Evolutionary conservation across 2,329 filamentous ascomycete species (phyloP), one percentile per base, ranked within the genome.

Genomic region (Neurospora sp.): DNA sequence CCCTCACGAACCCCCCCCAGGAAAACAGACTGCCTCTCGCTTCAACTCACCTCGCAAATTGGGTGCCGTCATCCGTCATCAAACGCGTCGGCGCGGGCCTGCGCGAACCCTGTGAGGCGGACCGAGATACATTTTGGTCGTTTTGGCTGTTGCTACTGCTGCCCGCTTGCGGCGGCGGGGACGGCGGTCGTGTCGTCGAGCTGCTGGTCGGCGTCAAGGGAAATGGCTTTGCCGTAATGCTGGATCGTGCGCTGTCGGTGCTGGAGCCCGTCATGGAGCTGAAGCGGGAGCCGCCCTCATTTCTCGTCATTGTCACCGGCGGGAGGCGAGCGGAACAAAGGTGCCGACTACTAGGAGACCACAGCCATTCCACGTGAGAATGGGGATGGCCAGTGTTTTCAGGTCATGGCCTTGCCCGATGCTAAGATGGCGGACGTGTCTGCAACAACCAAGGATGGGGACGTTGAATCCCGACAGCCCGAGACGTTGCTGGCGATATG

Each of bases 191-290:
- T 75, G 23, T 62, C 52, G 15, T 62, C 23, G 52, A 62, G 52
- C 52, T 62, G 71, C 74, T 78, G 71, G 78, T 72, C 39, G 76
- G 78, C 40, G 74, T 76, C 37, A 71, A 71, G 28, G 77, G 76
- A 70, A 78, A 80, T 69, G 84, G 84, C 80, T 84, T 88, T 74
- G 89, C 82, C 46, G 91, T 93, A 76, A 88, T 86, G 77, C 84
- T 86, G 72, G 89, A 91, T 75, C 86, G 86, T 80, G 86, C 87
- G 82, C 89, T 91, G 76, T 88, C 86, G 77, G 86, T 87, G 81
- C 86, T 88, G 74, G 86, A 86, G 84, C 87, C 89, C 81, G 87
- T 87, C 74, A 85, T 82, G 73, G 88, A 89, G 82, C 86, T 89
- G 85, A 90, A 86, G 81, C 88, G 89, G 81, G 84, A 83, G 76